A percentile compares a stretch with the other conserved stretches of the same genome.
Evolutionary conservation across 257 asterid species (phyloP).

Genomic region (Ehretia macrophylla): DNA sequence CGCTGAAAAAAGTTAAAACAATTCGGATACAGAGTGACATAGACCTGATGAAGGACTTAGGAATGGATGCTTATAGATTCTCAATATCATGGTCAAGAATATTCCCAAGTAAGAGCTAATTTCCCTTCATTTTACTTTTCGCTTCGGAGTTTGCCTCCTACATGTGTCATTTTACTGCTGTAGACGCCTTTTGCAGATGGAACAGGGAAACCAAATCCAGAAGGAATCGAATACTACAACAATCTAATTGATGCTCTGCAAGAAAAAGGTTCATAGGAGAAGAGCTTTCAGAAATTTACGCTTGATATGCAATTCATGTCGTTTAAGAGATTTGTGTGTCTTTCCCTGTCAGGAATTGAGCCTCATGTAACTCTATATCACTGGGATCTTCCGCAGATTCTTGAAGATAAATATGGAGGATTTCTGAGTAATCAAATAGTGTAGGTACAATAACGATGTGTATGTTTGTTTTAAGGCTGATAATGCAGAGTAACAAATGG

Average conservation of each 20-base stretch:
- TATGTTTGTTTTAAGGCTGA: neutral
- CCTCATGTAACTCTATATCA: constrained; percentile 78
- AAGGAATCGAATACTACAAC: constrained; percentile 76
- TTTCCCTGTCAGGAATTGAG: constrained; percentile 48
- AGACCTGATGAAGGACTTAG: constrained; percentile 75
- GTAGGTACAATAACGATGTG: constrained; percentile 32
- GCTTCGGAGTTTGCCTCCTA: constrained; percentile 4
- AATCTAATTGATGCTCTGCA: constrained; percentile 61
- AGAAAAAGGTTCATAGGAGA: constrained; percentile 46
- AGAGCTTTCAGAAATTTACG: neutral
- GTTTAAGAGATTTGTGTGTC: neutral
- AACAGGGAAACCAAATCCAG: constrained; percentile 64
- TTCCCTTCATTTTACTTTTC: neutral
- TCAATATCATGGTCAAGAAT: constrained; percentile 93
- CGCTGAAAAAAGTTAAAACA: no score
- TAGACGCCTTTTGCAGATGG: constrained; percentile 46
- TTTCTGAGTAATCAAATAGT: constrained; percentile 48
- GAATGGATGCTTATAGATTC: constrained; percentile 89
- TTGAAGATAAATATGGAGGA: constrained; percentile 70
- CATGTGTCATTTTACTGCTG: neutral
- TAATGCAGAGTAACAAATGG: neutral
- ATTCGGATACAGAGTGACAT: constrained; percentile 51
- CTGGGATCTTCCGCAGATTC: constrained; percentile 84
- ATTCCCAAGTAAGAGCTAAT: constrained; percentile 53
- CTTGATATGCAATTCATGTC: neutral